Base-by-base conservation (phyloP, 1,284 basidiomycete species). In the Ganoderma resinaceum region DNA sequence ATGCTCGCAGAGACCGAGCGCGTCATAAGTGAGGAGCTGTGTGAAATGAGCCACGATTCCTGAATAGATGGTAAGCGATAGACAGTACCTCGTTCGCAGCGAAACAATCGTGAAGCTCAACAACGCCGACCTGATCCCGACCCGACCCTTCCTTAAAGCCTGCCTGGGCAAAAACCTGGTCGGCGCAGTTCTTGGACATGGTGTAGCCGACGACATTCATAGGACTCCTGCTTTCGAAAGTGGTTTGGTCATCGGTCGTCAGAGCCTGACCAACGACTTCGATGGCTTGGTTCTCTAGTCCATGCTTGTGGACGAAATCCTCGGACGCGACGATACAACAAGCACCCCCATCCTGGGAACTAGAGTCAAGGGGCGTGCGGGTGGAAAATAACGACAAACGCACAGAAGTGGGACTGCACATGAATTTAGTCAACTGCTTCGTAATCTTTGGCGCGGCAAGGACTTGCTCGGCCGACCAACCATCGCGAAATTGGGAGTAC, bases 61-160 rank as follows among this genome's bases (percentile, higher is more conserved):
- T 12, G 31, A 33, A 63, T 37, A 35, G 1, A 14, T 12, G 35
- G 7, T 40, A n/a, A 49, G 5, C 8, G 3, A 33, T 26, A 1
- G 35, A 23, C 35, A 16, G 20, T 18, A 89, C 92, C 83, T 94
- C 92, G 72, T 93, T 93, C 6, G 91, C 84, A 65, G 92, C 86
- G 77, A 95, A 95, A 78, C 94, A 96, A 76, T 96, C 95, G 73
- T 96, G 95, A 29, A 95, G 81, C 78, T 96, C 95, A 6, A 96
- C 82, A 1, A 96, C 93, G 43, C 93, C 92, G n/a, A 96, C 89
- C 69, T 92, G 85, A 71, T 93, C 89, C 61, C 93, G 82, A 6
- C 89, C 90, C 72, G 91, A 79, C 0, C 90, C 89, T 16, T 84
- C 82, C 14, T 80, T 80, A 72, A 92, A 90, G 2, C 91, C 92